Evolutionary conservation across 805 yeast genomes (phyloP).

Genomic region (Diddensiella caesifluorescens): DNA sequence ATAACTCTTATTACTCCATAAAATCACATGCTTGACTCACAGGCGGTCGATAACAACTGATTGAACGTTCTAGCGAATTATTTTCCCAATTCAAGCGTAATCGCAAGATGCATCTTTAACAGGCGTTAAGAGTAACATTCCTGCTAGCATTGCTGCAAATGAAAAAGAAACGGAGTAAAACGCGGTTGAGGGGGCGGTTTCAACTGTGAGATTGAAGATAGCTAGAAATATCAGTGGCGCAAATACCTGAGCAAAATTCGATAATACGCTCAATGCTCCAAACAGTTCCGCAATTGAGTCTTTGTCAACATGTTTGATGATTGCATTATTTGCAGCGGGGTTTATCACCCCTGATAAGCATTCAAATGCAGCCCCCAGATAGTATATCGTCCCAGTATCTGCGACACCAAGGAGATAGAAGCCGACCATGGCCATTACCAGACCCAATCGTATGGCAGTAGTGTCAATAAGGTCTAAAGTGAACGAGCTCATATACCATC

Average conservation of each 20-base stretch:
- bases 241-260: constrained; percentile 13
- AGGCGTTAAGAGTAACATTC: constrained; percentile 1
- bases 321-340: constrained; percentile 22
- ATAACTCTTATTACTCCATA: too few relatives aligned
- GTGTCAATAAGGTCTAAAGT: constrained; percentile 7
- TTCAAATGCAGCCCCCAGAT: constrained; percentile 6
- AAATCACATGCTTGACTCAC: too few relatives aligned
- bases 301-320: constrained; percentile 24
- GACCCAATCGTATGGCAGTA: constrained; percentile 6
- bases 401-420: neutral
- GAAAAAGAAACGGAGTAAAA: neutral
- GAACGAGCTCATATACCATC: constrained; percentile 6
- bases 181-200: constrained; percentile 1
- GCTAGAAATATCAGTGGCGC: constrained; percentile 1
- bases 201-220: constrained; percentile 2
- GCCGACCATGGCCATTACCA: neutral
- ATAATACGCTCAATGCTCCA: constrained; percentile 24
- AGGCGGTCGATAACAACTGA: too few relatives aligned
- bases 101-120: constrained; percentile 1
- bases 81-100: neutral
- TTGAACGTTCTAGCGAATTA: too few relatives aligned
- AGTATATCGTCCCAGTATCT: constrained; percentile 2
- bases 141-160: neutral
- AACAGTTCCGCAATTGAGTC: constrained; percentile 24
- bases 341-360: constrained; percentile 20